Conservation (phyloP, 2,329 filamentous ascomycete genomes). For the Botrytis galanthina region DNA sequence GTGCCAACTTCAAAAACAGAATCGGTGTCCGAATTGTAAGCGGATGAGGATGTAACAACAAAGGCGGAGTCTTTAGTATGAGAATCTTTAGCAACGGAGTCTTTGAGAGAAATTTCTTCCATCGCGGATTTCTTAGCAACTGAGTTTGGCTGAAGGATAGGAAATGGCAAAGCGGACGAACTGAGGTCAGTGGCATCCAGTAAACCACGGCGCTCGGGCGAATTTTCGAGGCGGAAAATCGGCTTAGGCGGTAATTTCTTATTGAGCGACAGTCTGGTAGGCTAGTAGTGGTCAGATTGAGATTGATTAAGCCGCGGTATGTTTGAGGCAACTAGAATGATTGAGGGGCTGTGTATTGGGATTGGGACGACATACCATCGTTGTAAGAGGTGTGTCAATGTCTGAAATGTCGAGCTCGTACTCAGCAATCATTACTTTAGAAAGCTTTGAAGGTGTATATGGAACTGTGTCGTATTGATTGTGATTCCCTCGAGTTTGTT, state of each 20-base stretch:
- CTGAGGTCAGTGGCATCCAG: conserved; percentile 12
- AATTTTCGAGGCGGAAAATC: background rate
- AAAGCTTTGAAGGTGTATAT: conserved; percentile 10
- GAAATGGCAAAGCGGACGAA: conserved; percentile 5
- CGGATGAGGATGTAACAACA: background rate
- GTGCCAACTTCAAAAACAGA: background rate
- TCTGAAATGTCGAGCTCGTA: background rate
- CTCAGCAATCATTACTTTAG: conserved; percentile 11
- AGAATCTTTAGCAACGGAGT: background rate
- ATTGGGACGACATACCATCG: conserved; percentile 7
- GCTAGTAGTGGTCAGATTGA: background rate
- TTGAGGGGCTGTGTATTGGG: background rate
- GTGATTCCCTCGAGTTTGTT: background rate
- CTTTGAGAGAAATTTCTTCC: background rate
- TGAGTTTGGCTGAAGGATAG: background rate
- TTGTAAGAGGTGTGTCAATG: background rate
- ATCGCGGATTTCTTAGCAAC: background rate
- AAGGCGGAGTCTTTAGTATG: background rate
- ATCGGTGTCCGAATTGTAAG: background rate
- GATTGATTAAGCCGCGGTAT: background rate
- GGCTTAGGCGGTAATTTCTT: conserved; percentile 9
- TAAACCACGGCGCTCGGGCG: conserved; percentile 10
- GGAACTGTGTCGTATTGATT: background rate
- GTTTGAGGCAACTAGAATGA: no score
- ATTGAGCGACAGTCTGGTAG: conserved; percentile 2